Evolutionary conservation across 108 stramenopile species (phyloP).

Genomic region (Conticribra weissflogii): DNA sequence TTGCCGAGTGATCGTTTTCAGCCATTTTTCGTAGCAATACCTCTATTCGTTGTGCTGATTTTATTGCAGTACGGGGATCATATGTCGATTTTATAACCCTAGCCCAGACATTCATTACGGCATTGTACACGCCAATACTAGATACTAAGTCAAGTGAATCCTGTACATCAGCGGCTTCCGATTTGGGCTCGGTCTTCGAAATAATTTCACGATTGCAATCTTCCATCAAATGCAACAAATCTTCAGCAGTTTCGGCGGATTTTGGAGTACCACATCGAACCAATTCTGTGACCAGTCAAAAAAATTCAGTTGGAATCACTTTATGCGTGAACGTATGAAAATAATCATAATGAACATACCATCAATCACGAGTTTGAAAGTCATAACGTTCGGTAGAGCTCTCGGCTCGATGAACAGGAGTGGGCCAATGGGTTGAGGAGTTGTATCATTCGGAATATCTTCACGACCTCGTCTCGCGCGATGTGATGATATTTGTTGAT

Average conservation of each 20-base stretch:
- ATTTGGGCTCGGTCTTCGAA: no score
- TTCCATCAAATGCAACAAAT: conserved; percentile 30
- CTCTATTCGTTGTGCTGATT: conserved; percentile 47
- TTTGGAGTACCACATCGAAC: conserved; percentile 23
- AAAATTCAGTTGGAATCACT: background rate
- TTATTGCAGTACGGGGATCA: conserved; percentile 4
- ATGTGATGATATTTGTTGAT: background rate
- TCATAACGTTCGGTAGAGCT: conserved; percentile 33
- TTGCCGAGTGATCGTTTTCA: conserved; percentile 8
- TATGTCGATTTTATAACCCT: conserved; percentile 31
- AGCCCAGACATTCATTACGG: conserved; percentile 53
- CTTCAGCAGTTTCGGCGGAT: conserved; percentile 30
- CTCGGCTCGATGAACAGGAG: conserved; percentile 33
- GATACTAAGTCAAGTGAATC: conserved; percentile 33
- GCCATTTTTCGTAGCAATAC: conserved; percentile 37
- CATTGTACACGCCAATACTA: conserved; percentile 54
- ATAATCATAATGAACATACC: conserved; percentile 12
- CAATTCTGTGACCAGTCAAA: conserved; percentile 16
- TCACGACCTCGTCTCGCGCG: background rate
- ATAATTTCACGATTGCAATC: no score
- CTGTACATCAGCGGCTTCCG: background rate
- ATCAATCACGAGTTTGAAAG: conserved; percentile 29
- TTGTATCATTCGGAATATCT: background rate
- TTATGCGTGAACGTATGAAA: background rate
- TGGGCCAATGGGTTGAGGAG: conserved; percentile 29